Evolutionary conservation across 768 basidiomycete species (phyloP).

Genomic region (Termitomyces sp.): DNA sequence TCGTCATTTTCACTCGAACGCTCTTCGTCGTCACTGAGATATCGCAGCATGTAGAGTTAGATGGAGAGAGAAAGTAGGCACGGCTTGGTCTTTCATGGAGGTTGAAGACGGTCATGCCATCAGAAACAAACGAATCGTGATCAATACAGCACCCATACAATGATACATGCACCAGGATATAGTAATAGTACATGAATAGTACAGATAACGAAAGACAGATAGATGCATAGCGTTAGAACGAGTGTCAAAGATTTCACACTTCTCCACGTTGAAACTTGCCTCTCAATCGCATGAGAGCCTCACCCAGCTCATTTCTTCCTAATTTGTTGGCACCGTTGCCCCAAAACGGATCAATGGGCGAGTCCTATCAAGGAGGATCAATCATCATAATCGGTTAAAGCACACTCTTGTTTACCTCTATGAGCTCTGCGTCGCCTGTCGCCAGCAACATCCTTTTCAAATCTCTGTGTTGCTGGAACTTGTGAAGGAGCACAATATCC

Average conservation of each 20-base stretch:
- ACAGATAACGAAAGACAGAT: background rate
- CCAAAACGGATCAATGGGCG: constrained; percentile 73
- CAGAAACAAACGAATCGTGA: background rate
- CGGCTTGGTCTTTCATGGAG: background rate
- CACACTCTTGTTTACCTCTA: constrained; percentile 47
- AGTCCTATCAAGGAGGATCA: constrained; percentile 42
- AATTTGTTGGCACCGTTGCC: constrained; percentile 60
- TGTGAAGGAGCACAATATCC: constrained; percentile 60
- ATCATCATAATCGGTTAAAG: background rate
- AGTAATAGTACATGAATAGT: background rate
- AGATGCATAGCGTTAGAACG: background rate
- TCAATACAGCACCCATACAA: background rate
- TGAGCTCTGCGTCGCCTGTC: constrained; percentile 63
- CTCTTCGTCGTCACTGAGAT: constrained; percentile 7
- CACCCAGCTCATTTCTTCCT: constrained; percentile 74
- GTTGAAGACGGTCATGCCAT: background rate
- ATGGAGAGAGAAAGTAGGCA: background rate
- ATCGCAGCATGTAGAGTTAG: background rate
- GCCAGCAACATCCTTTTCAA: constrained; percentile 53
- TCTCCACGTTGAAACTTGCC: constrained; percentile 39
- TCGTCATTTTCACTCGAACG: constrained; percentile 12
- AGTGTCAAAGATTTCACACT: background rate
- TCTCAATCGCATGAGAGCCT: constrained; percentile 62
- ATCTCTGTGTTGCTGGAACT: constrained; percentile 67
- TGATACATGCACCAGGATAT: background rate